Evolutionary conservation across 495 filamentous ascomycete species (phyloP), one percentile per base, ranked within the genome.

Genomic region (Daldinia caldariorum): DNA sequence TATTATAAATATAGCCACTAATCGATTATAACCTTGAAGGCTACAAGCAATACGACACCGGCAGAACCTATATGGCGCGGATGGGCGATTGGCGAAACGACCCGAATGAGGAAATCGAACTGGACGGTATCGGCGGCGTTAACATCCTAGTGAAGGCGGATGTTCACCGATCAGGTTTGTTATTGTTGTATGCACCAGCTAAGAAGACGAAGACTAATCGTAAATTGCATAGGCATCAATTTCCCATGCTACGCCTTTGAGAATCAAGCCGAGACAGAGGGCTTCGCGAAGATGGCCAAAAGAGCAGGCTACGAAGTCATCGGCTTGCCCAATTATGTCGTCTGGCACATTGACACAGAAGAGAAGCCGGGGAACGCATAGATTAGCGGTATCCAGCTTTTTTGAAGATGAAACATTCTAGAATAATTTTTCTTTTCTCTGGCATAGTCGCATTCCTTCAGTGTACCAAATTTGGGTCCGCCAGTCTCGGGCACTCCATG

Each of bases 341-440:
- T 99, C 51, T 99, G 95, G 95, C 95, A 99, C 78, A 93, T 97
- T 71, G 95, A 99, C 78, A 99, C 95, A n/a, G 89, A 97, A 45
- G 95, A 98, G 84, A 97, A 97, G 84, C 87, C 89, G 10, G 95
- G 94, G 3, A 97, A 99, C 76, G 75, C 79, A 60, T 86, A 81
- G 53, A 71, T 31, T 59, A 63, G 32, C 31, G 58, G 31, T 47
- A 26, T 38, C 50, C 51, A 16, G 29, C 58, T 49, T 61, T 61
- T 55, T 58, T 26, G 51, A 32, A 61, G 61, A 45, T 51, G 53
- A 64, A 62, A 22, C 64, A 68, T 61, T 49, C 64, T 67, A 56
- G 31, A 56, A 37, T 68, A 50, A 63, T 58, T 65, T 69, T 58
- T 58, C 60, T 50, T 63, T 60, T 60, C 43, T 69, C 26, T 58